Evolutionary conservation across 345 rosid species (phyloP).

Genomic region (Murraya koenigii): DNA sequence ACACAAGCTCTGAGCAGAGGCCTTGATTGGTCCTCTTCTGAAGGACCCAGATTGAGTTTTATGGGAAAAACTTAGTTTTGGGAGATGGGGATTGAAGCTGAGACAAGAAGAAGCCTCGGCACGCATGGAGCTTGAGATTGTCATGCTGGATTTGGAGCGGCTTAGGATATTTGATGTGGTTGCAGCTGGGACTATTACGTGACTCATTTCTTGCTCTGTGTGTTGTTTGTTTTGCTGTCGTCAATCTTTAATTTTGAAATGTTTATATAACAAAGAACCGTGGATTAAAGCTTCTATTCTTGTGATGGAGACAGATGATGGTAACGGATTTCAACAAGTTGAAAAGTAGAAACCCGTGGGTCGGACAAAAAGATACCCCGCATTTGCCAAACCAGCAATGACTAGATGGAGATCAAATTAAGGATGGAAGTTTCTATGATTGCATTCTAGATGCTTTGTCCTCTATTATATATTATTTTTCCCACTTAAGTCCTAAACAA

Average conservation of each 20-base stretch:
- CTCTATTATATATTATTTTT: too few relatives aligned
- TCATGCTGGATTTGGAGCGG: background rate
- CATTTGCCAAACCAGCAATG: background rate
- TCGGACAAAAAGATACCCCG: background rate
- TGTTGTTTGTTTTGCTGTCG: background rate
- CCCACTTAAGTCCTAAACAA: too few relatives aligned
- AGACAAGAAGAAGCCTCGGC: background rate
- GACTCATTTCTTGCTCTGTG: background rate
- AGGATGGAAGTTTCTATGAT: background rate
- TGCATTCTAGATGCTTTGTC: background rate
- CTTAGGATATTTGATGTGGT: background rate
- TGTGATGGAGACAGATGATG: background rate
- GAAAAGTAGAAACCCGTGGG: too few relatives aligned
- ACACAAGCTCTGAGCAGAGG: background rate
- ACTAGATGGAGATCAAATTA: background rate
- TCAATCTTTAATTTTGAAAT: background rate
- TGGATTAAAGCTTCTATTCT: background rate
- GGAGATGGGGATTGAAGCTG: constrained; percentile 2
- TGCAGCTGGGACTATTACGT: background rate
- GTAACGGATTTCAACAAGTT: background rate
- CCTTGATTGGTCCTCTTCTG: background rate
- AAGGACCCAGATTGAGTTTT: constrained; percentile 6
- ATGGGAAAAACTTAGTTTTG: background rate
- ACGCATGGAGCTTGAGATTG: background rate
- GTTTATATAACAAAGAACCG: background rate